Conservation (phyloP, 345 rosid genomes). For the Camelina sativa region DNA sequence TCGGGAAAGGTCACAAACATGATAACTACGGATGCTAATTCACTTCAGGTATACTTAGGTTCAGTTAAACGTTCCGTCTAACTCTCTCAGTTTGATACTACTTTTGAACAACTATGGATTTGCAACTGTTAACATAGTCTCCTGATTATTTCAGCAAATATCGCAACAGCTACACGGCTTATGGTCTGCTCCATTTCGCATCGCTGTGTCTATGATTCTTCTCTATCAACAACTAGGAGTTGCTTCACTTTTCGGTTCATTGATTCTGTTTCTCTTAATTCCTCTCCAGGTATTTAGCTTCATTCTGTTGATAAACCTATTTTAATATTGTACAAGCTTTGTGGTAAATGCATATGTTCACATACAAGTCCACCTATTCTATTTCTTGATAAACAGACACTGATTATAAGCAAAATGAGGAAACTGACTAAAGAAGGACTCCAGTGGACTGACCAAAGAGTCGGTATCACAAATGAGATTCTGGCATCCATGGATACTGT, state of each 20-base stretch:
- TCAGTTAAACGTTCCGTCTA: not conserved
- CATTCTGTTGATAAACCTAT: not conserved
- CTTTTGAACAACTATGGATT: too few relatives aligned
- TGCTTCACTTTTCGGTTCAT: slow-evolving; percentile 85
- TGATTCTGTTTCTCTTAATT: slow-evolving; percentile 75
- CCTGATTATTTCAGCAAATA: slow-evolving; percentile 61
- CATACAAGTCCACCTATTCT: slow-evolving; percentile 23
- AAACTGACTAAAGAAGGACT: slow-evolving; percentile 88
- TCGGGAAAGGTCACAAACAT: slow-evolving; percentile 93
- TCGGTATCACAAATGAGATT: slow-evolving; percentile 88
- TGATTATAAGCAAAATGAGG: slow-evolving; percentile 85
- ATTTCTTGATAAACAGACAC: slow-evolving; percentile 56
- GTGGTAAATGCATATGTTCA: slow-evolving; percentile 15
- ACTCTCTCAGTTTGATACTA: not conserved
- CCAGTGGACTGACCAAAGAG: slow-evolving; percentile 94
- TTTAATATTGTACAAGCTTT: not conserved
- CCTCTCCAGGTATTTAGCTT: slow-evolving; percentile 71
- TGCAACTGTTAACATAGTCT: slow-evolving; percentile 18
- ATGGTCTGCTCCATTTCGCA: slow-evolving; percentile 99
- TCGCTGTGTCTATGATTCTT: slow-evolving; percentile 75
- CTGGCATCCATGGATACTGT: slow-evolving; percentile 94
- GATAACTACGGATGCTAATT: slow-evolving; percentile 93
- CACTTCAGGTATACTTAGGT: slow-evolving; percentile 70
- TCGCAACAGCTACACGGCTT: slow-evolving; percentile 82
- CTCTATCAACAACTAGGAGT: slow-evolving; percentile 88